phyloP scores from a whole-genome alignment of 164 flowering plant genomes.

The Vitis labrusca region DNA sequence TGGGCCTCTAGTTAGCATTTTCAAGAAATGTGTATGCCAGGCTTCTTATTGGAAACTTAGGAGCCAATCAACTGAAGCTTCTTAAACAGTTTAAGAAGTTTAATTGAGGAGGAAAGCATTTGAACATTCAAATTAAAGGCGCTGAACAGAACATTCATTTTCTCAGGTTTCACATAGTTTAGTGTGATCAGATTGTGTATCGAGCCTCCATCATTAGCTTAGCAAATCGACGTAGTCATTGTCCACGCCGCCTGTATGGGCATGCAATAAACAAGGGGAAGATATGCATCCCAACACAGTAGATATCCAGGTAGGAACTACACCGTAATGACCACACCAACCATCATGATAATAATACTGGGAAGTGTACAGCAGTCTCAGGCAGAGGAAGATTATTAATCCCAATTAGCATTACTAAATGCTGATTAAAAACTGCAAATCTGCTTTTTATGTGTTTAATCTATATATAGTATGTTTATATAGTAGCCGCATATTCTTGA shows the following conservation, averaged over 20 bases:
- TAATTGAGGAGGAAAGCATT: too few relatives aligned
- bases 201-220: slow-evolving; percentile 12
- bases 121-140: too few relatives aligned
- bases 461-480: too few relatives aligned
- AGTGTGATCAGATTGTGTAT: background rate
- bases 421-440: background rate
- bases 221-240: slow-evolving; percentile 1
- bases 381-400: background rate
- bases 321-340: background rate
- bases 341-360: slow-evolving; percentile 1
- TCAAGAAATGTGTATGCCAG: too few relatives aligned
- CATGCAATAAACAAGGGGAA: background rate
- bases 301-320: slow-evolving; percentile 15
- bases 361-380: too few relatives aligned
- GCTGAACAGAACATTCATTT: background rate
- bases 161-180: slow-evolving; percentile 9
- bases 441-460: slow-evolving; percentile 2
- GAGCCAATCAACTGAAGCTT: too few relatives aligned
- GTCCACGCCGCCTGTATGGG: slow-evolving; percentile 22
- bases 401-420: background rate
- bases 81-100: too few relatives aligned
- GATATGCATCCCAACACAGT: slow-evolving; percentile 9
- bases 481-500: slow-evolving; percentile 57
- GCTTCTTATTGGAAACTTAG: too few relatives aligned
- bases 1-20: too few relatives aligned